Percentiles rank a stretch among this genome's conserved stretches.
These are phyloP conservation scores for Trichophyton benhamiae DNA, from an alignment of 2,329 filamentous ascomycete genomes.

Conservation along the genomic window DNA sequence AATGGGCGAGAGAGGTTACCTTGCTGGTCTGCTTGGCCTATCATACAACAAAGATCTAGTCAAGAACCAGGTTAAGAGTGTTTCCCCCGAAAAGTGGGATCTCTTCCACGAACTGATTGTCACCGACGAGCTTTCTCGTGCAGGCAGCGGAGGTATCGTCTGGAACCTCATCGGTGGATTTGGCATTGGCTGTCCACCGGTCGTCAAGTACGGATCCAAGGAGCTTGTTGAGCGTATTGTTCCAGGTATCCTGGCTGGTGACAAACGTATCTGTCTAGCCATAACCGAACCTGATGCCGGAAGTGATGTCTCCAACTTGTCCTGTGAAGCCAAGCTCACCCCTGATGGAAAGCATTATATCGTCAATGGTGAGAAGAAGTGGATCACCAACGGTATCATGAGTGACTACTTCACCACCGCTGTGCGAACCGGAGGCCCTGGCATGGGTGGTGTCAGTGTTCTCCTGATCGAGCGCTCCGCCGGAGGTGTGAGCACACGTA, in stretches of 20 bases:
- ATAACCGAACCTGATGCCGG: conserved; percentile 96
- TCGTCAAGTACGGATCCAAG: conserved; percentile 86
- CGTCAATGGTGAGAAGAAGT: conserved; percentile 99
- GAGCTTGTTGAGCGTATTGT: conserved; percentile 73
- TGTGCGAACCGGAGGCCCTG: conserved; percentile 73
- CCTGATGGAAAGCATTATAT: conserved; percentile 98
- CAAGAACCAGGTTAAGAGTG: conserved; percentile 59
- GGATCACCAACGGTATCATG: conserved; percentile 98
- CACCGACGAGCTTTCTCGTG: conserved; percentile 84
- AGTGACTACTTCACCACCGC: conserved; percentile 95
- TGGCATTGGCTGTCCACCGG: conserved; percentile 81
- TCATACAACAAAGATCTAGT: conserved; percentile 64
- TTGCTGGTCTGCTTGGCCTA: conserved; percentile 77
- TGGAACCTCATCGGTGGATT: conserved; percentile 98
- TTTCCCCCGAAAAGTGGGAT: conserved; percentile 84
- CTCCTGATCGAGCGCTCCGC: conserved; percentile 78
- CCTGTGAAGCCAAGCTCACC: conserved; percentile 85
- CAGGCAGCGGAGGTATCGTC: conserved; percentile 81
- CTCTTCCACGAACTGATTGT: conserved; percentile 95
- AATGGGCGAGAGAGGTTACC: conserved; percentile 84
- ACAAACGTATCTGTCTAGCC: conserved; percentile 94
- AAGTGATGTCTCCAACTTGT: conserved; percentile 87
- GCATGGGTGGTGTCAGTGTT: conserved; percentile 86
- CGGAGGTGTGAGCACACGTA: conserved; percentile 78
- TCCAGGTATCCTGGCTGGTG: conserved; percentile 74